Evolutionary conservation across 768 basidiomycete genomes (phyloP).

Genomic region (Pleurotus tuber-regium): DNA sequence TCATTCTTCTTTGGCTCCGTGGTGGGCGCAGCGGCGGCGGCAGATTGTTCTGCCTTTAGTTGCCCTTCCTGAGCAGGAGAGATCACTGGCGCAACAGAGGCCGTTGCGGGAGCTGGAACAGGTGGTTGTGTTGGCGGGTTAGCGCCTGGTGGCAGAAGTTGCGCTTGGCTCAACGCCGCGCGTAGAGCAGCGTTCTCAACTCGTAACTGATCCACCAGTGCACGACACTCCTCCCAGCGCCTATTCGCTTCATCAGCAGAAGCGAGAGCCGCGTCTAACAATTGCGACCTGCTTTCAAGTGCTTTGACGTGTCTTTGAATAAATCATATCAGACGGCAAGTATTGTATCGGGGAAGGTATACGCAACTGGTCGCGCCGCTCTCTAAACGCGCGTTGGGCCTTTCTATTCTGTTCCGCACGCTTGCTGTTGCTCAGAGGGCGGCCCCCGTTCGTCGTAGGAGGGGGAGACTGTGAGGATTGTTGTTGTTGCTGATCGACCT

Average conservation of each 20-base stretch:
- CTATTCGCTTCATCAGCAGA: slow-evolving; percentile 87
- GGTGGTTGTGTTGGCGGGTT: neutral
- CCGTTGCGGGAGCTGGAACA: neutral
- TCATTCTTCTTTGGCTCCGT: neutral
- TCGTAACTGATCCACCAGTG: slow-evolving; percentile 82
- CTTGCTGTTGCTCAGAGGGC: slow-evolving; percentile 75
- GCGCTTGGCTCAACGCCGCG: slow-evolving; percentile 58
- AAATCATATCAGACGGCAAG: slow-evolving; percentile 11
- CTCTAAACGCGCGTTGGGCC: slow-evolving; percentile 89
- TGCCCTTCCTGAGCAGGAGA: neutral
- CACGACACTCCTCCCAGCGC: slow-evolving; percentile 89
- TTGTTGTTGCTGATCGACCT: slow-evolving; percentile 20
- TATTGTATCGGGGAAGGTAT: slow-evolving; percentile 8
- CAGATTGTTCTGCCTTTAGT: neutral
- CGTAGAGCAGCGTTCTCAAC: slow-evolving; percentile 80
- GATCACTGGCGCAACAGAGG: neutral
- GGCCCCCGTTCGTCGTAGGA: slow-evolving; percentile 31
- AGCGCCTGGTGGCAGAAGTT: slow-evolving; percentile 28
- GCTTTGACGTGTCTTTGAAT: slow-evolving; percentile 75
- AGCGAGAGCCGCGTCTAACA: slow-evolving; percentile 82
- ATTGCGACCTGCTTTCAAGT: slow-evolving; percentile 80
- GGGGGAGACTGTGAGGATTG: slow-evolving; percentile 28
- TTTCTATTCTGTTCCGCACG: slow-evolving; percentile 94
- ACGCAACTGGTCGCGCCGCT: slow-evolving; percentile 84
- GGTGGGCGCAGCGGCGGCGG: neutral